Evolutionary conservation across 306 rosid genomes (phyloP).

Genomic region (Malus sylvestris): DNA sequence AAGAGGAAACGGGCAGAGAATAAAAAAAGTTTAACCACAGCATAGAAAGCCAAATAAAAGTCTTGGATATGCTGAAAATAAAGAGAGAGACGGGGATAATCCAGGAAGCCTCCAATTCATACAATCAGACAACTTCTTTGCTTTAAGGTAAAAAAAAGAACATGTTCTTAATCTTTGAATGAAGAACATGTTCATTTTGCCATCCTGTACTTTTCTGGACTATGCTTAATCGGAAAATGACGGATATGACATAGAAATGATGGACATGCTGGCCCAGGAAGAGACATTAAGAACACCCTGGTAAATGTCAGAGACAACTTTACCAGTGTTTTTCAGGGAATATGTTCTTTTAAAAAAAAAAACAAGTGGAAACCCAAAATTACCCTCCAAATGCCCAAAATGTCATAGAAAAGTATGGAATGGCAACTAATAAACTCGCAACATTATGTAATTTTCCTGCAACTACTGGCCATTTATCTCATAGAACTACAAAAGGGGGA

Average conservation of each 20-base stretch:
- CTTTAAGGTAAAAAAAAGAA: not conserved
- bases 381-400: no score
- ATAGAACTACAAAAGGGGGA: not conserved
- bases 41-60: constrained; percentile 6
- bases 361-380: no score
- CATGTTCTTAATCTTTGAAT: not conserved
- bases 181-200: no score
- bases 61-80: not conserved
- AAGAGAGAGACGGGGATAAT: not conserved
- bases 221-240: no score
- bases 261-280: not conserved
- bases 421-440: not conserved
- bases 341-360: no score
- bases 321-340: no score
- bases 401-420: not conserved
- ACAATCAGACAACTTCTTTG: not conserved
- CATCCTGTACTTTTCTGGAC: no score
- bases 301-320: no score
- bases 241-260: not conserved
- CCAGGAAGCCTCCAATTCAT: not conserved
- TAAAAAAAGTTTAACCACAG: constrained; percentile 11
- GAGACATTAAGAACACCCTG: not conserved
- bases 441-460: not conserved
- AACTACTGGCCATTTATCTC: not conserved
- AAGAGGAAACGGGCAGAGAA: constrained; percentile 8